These are phyloP conservation scores for Dalbergia oliveri DNA, from an alignment of 306 rosid species.

Conservation along the genomic window DNA sequence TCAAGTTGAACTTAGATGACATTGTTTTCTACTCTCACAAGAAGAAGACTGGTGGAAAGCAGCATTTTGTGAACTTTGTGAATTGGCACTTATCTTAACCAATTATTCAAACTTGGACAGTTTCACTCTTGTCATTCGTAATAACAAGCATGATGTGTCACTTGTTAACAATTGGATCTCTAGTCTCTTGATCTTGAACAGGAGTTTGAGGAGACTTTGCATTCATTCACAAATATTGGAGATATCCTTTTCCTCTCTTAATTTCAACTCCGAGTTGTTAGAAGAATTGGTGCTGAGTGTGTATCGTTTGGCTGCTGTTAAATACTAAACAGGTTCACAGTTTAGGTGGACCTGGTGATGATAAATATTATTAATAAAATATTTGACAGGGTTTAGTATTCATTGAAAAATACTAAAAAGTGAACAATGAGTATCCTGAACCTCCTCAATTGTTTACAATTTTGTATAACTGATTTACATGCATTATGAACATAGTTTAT, in stretches of 20 bases:
- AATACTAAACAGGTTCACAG: background rate
- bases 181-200: background rate
- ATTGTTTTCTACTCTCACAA: background rate
- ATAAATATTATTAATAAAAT: too few relatives aligned
- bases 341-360: too few relatives aligned
- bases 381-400: too few relatives aligned
- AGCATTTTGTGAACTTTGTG: background rate
- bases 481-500: too few relatives aligned
- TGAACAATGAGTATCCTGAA: too few relatives aligned
- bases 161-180: slow-evolving; percentile 36
- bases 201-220: background rate
- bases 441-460: too few relatives aligned
- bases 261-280: background rate
- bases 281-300: slow-evolving; percentile 29
- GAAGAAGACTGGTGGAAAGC: background rate
- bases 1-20: slow-evolving; percentile 38
- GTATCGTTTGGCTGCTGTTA: background rate
- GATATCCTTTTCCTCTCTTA: background rate
- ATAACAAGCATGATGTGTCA: background rate
- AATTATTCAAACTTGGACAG: background rate
- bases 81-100: background rate
- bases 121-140: background rate
- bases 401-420: too few relatives aligned
- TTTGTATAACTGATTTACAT: too few relatives aligned
- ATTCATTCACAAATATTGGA: background rate